Evolutionary conservation across 139 green algal genomes (phyloP).

Genomic region (Parachlorella kessleri): DNA sequence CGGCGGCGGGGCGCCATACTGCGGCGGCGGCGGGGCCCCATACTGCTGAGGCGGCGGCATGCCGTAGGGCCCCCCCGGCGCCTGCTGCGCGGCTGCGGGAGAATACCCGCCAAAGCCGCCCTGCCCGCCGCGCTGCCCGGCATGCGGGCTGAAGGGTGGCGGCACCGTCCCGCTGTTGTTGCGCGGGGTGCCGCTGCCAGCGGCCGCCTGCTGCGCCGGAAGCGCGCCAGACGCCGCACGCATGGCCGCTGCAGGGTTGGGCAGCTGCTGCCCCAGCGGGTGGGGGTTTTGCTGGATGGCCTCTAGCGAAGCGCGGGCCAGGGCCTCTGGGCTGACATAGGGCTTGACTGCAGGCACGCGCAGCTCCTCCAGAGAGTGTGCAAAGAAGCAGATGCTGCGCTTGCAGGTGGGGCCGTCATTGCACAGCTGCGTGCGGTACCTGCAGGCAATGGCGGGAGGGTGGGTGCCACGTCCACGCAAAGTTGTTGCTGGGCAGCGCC

Average conservation of each 20-base stretch:
- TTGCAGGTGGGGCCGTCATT: slow-evolving; percentile 77
- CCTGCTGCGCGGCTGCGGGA: too few relatives aligned
- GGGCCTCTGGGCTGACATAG: slow-evolving; percentile 36
- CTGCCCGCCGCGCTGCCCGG: too few relatives aligned
- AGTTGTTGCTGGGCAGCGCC: too few relatives aligned
- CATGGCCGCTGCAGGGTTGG: slow-evolving; percentile 17
- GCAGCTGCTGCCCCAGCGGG: slow-evolving; percentile 32
- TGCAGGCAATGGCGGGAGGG: too few relatives aligned
- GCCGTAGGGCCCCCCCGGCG: too few relatives aligned
- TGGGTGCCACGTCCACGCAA: too few relatives aligned
- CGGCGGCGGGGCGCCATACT: not conserved
- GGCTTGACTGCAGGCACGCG: slow-evolving; percentile 37
- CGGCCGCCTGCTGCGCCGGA: slow-evolving; percentile 28
- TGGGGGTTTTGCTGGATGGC: slow-evolving; percentile 46
- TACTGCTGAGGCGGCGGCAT: too few relatives aligned
- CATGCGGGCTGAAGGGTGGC: too few relatives aligned
- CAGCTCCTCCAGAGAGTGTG: slow-evolving; percentile 64
- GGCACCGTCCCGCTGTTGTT: too few relatives aligned
- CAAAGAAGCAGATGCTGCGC: slow-evolving; percentile 91
- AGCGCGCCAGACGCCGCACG: not conserved
- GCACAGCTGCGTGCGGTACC: slow-evolving; percentile 91
- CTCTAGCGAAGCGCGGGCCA: slow-evolving; percentile 40
- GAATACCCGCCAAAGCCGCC: too few relatives aligned
- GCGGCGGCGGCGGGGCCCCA: not conserved
- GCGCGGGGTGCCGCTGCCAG: not conserved